Evolutionary conservation across 2,329 filamentous ascomycete species (phyloP).

Genomic region (Penicillium oxalicum): DNA sequence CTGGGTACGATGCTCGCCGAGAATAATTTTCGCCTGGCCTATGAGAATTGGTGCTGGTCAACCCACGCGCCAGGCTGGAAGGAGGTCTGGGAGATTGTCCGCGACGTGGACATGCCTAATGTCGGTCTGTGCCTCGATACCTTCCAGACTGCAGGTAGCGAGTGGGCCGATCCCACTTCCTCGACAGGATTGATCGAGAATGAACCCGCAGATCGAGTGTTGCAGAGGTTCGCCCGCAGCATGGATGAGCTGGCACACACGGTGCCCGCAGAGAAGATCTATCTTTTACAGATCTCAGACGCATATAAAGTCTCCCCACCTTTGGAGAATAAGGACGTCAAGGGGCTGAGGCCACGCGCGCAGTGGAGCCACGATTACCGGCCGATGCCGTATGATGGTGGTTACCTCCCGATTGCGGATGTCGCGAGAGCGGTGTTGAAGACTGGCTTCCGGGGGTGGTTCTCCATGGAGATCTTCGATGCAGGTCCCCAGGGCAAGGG

Average conservation of each 20-base stretch:
- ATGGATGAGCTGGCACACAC: constrained; percentile 51
- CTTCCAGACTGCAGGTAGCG: constrained; percentile 66
- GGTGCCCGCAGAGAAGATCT: constrained; percentile 65
- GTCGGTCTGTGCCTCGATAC: constrained; percentile 72
- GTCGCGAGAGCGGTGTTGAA: constrained; percentile 60
- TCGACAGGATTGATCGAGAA: constrained; percentile 53
- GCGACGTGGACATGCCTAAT: constrained; percentile 57
- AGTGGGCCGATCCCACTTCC: constrained; percentile 68
- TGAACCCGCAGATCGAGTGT: constrained; percentile 42
- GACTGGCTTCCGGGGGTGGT: constrained; percentile 62
- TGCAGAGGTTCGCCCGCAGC: constrained; percentile 48
- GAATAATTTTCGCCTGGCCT: constrained; percentile 58
- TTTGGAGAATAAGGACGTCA: constrained; percentile 47
- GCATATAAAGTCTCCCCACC: constrained; percentile 60
- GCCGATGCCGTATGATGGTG: constrained; percentile 63
- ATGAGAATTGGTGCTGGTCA: constrained; percentile 80
- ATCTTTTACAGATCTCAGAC: constrained; percentile 67
- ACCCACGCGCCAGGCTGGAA: constrained; percentile 64
- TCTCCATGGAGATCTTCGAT: constrained; percentile 67
- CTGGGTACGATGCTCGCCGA: constrained; percentile 57
- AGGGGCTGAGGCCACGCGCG: constrained; percentile 55
- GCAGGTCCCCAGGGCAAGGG: constrained; percentile 50
- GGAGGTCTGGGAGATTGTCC: constrained; percentile 63
- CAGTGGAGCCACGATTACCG: constrained; percentile 67
- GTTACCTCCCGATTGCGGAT: constrained; percentile 62